Base-by-base conservation (phyloP, 768 basidiomycete species). In the Lactarius hatsudake region DNA sequence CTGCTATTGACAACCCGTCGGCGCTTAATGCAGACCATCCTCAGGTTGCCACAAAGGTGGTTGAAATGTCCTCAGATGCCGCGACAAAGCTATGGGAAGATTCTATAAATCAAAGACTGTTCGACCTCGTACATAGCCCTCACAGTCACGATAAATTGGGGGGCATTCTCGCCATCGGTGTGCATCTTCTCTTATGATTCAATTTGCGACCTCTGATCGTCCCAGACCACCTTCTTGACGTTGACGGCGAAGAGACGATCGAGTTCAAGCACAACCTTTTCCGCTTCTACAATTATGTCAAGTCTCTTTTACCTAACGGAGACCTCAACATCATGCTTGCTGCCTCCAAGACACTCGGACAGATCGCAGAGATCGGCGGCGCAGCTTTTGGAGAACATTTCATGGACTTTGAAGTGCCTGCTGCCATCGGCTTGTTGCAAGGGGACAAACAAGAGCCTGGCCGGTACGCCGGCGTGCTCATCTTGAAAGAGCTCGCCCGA, bases 281-380 rank as follows among this genome's bases (percentile, higher is more conserved):
- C 77, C 86, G 92, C 60, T 89, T 96, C 75, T 93, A 90, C 80
- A 93, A 93, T 78, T 96, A 97, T 78, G 89, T 97, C 77, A 93
- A 94, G 75, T 87, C 91, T 51, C 84, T 96, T n/a, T 83, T 97
- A 23, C 94, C 94, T 5, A 93, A 93, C 74, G 84, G 88, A 61
- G 96, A 98, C 75, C 86, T 94, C 73, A 90, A 91, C 76, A 87
- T 99, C 74, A 98, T 98, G 95, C 84, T 95, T 42, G 86, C 90
- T 10, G 94, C 94, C 1, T 94, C 95, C n/a, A 92, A 94, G 76
- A 94, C 93, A 0, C 84, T 95, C 34, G 94, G 94, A 0, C 84
- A 87, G 72, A 96, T 96, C 73, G 91, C 91, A 38, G 84, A 88
- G 65, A 88, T 93, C 32, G 92, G 92, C 26, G 93, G 92, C 2